phyloP scores from a whole-genome alignment of 768 basidiomycete species.

The Boletellus emodensis region DNA sequence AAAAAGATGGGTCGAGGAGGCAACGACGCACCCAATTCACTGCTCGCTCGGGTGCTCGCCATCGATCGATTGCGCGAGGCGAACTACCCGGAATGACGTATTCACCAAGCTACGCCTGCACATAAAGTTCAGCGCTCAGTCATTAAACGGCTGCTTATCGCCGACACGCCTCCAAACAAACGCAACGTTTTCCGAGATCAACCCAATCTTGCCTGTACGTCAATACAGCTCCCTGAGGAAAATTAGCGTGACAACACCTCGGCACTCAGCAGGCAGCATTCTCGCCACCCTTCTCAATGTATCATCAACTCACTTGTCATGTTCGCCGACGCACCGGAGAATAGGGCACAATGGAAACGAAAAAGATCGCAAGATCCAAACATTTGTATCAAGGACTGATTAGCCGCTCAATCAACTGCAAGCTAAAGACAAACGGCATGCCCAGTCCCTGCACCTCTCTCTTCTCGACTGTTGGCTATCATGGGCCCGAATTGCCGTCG shows the following conservation, averaged over 20 bases:
- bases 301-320: neutral
- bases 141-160: neutral
- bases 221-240: neutral
- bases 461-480: conserved; percentile 43
- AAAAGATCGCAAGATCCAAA: neutral
- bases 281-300: neutral
- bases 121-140: neutral
- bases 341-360: neutral
- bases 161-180: neutral
- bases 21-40: conserved; percentile 18
- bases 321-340: neutral
- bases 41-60: conserved; percentile 6
- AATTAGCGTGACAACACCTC: neutral
- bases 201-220: neutral
- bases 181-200: conserved; percentile 5
- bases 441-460: conserved; percentile 55
- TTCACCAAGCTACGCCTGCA: neutral
- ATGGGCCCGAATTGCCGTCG: conserved; percentile 20
- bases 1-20: conserved; percentile 10
- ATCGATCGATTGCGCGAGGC: neutral
- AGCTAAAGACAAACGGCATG: conserved; percentile 55
- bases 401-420: conserved; percentile 55
- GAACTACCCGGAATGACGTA: neutral
- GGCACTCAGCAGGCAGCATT: neutral
- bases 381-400: conserved; percentile 61